These are phyloP conservation scores for Cryptococcus sp. DNA, from an alignment of 1,284 basidiomycete genomes.

Conservation along the genomic window DNA sequence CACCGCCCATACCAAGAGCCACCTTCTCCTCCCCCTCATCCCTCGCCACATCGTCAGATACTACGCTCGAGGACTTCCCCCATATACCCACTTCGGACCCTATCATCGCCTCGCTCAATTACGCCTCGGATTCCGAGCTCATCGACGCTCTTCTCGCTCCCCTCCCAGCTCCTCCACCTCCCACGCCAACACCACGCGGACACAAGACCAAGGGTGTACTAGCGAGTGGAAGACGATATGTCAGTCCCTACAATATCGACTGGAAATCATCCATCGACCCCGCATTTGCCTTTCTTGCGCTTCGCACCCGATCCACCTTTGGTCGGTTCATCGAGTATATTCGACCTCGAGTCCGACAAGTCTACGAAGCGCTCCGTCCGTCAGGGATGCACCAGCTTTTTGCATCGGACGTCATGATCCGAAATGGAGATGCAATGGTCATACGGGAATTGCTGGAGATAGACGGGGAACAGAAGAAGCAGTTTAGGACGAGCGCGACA, in stretches of 20 bases:
- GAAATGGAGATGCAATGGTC: conserved; percentile 18
- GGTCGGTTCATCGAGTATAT: conserved; percentile 21
- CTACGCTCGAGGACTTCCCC: conserved; percentile 22
- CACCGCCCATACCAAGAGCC: too few relatives aligned
- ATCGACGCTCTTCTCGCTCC: conserved; percentile 13
- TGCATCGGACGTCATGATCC: conserved; percentile 28
- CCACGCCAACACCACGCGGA: background rate
- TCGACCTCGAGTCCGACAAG: conserved; percentile 11
- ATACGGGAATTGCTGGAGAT: conserved; percentile 24
- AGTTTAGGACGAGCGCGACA: conserved; percentile 1
- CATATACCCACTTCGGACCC: conserved; percentile 10
- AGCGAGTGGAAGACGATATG: conserved; percentile 2
- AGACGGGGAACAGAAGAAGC: background rate
- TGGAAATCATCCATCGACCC: conserved; percentile 24
- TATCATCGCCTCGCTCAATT: conserved; percentile 11
- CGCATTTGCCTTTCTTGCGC: conserved; percentile 20
- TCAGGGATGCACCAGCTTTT: conserved; percentile 25
- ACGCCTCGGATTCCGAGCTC: conserved; percentile 30
- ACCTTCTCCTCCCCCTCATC: conserved; percentile 7
- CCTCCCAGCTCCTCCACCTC: background rate
- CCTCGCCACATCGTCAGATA: conserved; percentile 21
- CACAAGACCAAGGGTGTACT: background rate
- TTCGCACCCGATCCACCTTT: conserved; percentile 22
- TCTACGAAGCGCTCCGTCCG: conserved; percentile 19
- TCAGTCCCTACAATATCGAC: conserved; percentile 5